Base-by-base conservation (phyloP, 768 basidiomycete genomes). In the Cystoderma amianthinum region DNA sequence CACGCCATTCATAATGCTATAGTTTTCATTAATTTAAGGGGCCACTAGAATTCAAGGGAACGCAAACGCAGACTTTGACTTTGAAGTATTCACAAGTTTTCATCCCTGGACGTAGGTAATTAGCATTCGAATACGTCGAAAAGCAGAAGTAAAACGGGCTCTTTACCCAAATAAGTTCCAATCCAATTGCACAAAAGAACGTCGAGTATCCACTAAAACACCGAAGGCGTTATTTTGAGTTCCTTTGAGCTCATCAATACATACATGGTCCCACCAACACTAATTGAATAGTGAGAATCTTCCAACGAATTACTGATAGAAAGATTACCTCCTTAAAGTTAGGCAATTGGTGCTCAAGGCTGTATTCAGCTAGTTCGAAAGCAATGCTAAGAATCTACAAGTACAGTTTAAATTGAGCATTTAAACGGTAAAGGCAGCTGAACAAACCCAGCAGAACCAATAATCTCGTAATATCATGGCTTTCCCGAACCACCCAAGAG, bases 251-350 rank as follows among this genome's bases (percentile, higher is more conserved):
- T 17, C 9, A 36, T 36, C 18, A 36, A 23, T 21, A 66, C 78
- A 53, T 67, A 89, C 87, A 68, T 92, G 88, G 57, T 91, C 89
- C 88, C 88, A 92, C 89, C 88, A 91, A 54, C 89, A 91, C 85
- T 89, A 49, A 42, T 35, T 46, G 37, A 28, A 47, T 40, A 48
- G 48, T 30, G 51, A 36, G 46, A 34, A 48, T 49, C 33, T 19
- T 25, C 28, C 32, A 42, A 17, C 39, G 23, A 40, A 42, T 38
- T 42, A 38, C 36, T 23, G 21, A 24, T 44, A 40, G 45, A 41
- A 43, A 24, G 59, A 75, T 39, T 62, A 86, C 87, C 78, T 92
- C 88, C 37, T 76, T 81, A 56, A 92, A 91, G 57, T 92, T 92
- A 17, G 88, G 68, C n/a, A 92, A 62, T 55, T 92, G 88, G 59